These are phyloP conservation scores for Lichina pygmaea DNA, from an alignment of 495 filamentous ascomycete species.

Conservation along the genomic window DNA sequence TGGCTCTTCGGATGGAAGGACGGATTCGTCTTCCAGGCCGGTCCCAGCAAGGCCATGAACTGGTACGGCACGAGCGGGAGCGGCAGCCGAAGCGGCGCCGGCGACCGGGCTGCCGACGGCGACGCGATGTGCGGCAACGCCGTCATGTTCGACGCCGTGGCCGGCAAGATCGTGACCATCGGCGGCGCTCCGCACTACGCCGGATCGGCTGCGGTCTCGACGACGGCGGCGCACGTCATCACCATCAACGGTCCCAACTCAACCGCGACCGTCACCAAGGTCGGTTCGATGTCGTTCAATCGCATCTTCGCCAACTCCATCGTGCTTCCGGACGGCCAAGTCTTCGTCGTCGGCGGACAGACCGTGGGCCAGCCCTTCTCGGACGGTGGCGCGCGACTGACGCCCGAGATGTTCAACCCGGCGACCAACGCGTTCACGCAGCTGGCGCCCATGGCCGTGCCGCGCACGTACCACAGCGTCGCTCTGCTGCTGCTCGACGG, in stretches of 20 bases:
- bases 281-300: constrained; percentile 17
- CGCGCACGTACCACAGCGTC: constrained; percentile 28
- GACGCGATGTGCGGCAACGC: constrained; percentile 27
- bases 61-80: constrained; percentile 22
- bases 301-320: constrained; percentile 26
- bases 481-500: constrained; percentile 28
- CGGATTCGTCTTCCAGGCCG: constrained; percentile 27
- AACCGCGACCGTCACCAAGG: constrained; percentile 7
- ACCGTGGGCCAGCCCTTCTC: constrained; percentile 18
- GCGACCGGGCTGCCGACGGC: constrained; percentile 13
- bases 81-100: constrained; percentile 15
- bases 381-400: constrained; percentile 17
- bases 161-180: constrained; percentile 24
- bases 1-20: constrained; percentile 37
- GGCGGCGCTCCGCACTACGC: constrained; percentile 23
- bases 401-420: constrained; percentile 25
- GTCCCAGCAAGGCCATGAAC: constrained; percentile 26
- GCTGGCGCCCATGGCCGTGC: constrained; percentile 15
- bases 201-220: constrained; percentile 10
- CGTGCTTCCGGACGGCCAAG: constrained; percentile 26
- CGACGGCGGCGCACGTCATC: constrained; percentile 19
- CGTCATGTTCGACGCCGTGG: constrained; percentile 28
- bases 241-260: constrained; percentile 14
- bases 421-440: constrained; percentile 13
- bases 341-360: constrained; percentile 30